These are phyloP conservation scores for Boletus speciosus DNA, from an alignment of 768 basidiomycete genomes.

Conservation along the genomic window DNA sequence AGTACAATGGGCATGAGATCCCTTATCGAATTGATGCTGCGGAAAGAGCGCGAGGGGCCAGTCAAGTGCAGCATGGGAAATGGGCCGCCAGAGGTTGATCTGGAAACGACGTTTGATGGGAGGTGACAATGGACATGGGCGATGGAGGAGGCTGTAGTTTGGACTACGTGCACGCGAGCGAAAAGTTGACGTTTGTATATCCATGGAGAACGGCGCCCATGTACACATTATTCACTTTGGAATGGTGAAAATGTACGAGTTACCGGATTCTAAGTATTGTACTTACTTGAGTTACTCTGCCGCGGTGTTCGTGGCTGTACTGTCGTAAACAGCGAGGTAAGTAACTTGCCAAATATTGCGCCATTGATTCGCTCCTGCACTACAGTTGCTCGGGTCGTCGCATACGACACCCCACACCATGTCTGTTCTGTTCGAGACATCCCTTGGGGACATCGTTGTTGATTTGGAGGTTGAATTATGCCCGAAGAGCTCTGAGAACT, in stretches of 20 bases:
- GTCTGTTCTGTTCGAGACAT: slow-evolving; percentile 97
- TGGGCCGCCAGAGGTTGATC: background rate
- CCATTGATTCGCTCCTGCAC: no score
- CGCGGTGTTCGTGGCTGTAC: background rate
- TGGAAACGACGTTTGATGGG: background rate
- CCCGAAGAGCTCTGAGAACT: slow-evolving; percentile 91
- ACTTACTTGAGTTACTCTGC: no score
- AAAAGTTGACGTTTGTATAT: background rate
- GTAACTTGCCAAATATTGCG: no score
- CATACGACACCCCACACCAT: slow-evolving; percentile 37
- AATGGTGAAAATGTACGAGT: background rate
- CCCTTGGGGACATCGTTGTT: slow-evolving; percentile 93
- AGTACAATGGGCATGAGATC: background rate
- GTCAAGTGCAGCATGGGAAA: background rate
- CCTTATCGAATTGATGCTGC: background rate
- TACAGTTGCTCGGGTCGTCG: background rate
- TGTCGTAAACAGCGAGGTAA: background rate
- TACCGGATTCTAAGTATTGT: no score
- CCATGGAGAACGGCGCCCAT: no score
- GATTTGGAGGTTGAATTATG: slow-evolving; percentile 90
- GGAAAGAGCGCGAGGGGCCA: background rate
- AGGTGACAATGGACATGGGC: background rate
- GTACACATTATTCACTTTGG: no score
- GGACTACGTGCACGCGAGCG: background rate
- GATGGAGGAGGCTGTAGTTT: background rate